Base-by-base conservation (phyloP, 2,329 filamentous ascomycete species). In the Epichloe aotearoae region DNA sequence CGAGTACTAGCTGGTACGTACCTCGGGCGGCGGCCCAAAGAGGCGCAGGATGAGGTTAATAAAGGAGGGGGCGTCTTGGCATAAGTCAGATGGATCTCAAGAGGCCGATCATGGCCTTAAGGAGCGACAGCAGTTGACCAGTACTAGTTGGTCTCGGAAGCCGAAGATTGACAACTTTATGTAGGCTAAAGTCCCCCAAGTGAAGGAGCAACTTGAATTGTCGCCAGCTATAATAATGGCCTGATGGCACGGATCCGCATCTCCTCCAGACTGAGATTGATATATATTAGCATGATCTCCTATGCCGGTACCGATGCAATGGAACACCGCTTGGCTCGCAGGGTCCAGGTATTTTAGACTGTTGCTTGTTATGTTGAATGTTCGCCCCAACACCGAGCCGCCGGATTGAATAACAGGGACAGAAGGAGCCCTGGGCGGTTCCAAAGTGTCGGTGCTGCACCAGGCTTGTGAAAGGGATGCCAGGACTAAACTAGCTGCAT, bases 21-120 rank as follows among this genome's bases (percentile, higher is more conserved):
- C 46, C 44, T 49, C 50, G 36, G 46, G 36, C 36, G 20, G 26
- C 17, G 14, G 37, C 20, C 49, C 49, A 51, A 43, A 51, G 14
- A 37, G 49, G 49, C 23, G 38, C 30, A 47, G 44, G 30, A 17
- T 10, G 38, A 30, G n/a, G 19, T 20, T 15, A 10, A n/a, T 15
- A 10, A n/a, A 38, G 20, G 15, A 23, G 17, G 47, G 39, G 34
- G 19, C 39, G 34, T 44, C 50, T 38, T 38, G 44, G 34, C 33
- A 40, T 37, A 2, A 30, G 38, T 17, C 39, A 23, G 44, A 37
- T 33, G 33, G 19, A 38, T 40, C 40, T 47, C 45, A 10, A 48
- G 36, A 42, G 39, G 45, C 19, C 39, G 48, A 36, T 46, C 19
- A 30, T 37, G 30, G 11, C 19, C 37, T 15, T 36, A 40, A 42